These are phyloP conservation scores for Chlamydomonas incerta DNA, from an alignment of 139 green algal genomes.

Conservation along the genomic window DNA sequence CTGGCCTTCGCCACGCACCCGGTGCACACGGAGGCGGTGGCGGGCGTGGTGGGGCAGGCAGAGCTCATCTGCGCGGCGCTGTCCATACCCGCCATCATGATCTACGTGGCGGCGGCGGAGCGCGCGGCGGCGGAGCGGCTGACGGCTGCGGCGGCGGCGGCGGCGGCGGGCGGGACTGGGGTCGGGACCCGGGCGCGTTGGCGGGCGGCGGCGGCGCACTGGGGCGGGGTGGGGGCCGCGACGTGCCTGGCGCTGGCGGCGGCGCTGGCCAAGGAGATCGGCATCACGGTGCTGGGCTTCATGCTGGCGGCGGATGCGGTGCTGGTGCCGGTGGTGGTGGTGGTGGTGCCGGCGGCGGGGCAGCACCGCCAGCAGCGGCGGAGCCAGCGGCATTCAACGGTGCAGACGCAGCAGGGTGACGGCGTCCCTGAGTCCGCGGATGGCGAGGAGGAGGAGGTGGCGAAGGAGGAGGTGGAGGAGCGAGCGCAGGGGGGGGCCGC, in stretches of 20 bases:
- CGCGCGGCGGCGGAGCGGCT: neutral
- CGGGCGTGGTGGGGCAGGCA: constrained; percentile 80
- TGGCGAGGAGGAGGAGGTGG: too few species aligned
- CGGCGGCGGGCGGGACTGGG: constrained; percentile 22
- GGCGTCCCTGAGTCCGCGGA: too few species aligned
- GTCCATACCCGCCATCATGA: constrained; percentile 68
- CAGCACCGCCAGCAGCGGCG: neutral
- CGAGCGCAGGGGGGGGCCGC: too few species aligned
- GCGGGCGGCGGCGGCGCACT: constrained; percentile 51
- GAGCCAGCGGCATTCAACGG: neutral
- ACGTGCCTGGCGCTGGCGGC: constrained; percentile 58
- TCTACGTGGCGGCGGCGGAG: constrained; percentile 65
- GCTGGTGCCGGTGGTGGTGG: constrained; percentile 49
- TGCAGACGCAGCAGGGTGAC: too few species aligned
- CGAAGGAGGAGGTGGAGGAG: too few species aligned
- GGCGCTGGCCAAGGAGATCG: constrained; percentile 85
- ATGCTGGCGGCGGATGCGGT: constrained; percentile 74
- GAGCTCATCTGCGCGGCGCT: constrained; percentile 74
- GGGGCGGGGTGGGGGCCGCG: constrained; percentile 49
- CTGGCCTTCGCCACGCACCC: constrained; percentile 81
- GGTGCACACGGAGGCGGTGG: constrained; percentile 83
- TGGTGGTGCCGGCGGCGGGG: too few species aligned
- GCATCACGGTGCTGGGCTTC: constrained; percentile 74
- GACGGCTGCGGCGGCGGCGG: too few species aligned
- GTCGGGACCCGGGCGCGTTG: neutral